These are phyloP conservation scores for Lentinus brumalis DNA, from an alignment of 768 basidiomycete species.

Conservation along the genomic window DNA sequence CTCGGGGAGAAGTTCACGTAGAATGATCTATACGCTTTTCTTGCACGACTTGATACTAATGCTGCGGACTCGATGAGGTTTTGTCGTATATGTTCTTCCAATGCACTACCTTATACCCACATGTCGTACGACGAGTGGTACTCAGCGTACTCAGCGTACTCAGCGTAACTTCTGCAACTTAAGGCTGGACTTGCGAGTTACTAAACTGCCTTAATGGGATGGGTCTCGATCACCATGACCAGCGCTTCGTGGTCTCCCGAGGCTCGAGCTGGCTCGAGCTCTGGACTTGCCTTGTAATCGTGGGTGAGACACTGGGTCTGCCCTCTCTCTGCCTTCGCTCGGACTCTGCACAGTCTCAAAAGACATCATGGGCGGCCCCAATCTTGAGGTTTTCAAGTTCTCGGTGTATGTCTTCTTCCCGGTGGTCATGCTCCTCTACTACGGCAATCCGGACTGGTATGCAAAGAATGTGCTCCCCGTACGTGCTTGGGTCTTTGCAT, in stretches of 20 bases:
- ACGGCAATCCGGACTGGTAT: constrained; percentile 90
- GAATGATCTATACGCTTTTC: no score
- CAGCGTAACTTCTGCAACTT: background rate
- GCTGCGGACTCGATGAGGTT: no score
- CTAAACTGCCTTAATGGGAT: background rate
- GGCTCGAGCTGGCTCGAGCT: no score
- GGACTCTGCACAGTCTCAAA: background rate
- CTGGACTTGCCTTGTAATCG: background rate
- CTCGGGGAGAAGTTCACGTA: background rate
- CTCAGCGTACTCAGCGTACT: no score
- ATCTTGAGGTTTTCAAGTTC: constrained; percentile 91
- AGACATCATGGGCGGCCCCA: constrained; percentile 67
- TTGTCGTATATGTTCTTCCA: no score
- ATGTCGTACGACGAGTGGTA: no score
- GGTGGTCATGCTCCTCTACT: constrained; percentile 77
- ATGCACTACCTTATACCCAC: background rate
- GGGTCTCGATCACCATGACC: constrained; percentile 1
- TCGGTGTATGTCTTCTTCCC: constrained; percentile 85
- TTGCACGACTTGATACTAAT: no score
- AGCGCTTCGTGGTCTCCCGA: background rate
- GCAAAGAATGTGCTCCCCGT: constrained; percentile 75
- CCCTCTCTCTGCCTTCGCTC: background rate
- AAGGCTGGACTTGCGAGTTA: no score
- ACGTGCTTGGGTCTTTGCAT: constrained; percentile 23
- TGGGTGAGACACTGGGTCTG: background rate